Evolutionary conservation across 1,284 basidiomycete species (phyloP).

Genomic region (Cryptococcus sp.): DNA sequence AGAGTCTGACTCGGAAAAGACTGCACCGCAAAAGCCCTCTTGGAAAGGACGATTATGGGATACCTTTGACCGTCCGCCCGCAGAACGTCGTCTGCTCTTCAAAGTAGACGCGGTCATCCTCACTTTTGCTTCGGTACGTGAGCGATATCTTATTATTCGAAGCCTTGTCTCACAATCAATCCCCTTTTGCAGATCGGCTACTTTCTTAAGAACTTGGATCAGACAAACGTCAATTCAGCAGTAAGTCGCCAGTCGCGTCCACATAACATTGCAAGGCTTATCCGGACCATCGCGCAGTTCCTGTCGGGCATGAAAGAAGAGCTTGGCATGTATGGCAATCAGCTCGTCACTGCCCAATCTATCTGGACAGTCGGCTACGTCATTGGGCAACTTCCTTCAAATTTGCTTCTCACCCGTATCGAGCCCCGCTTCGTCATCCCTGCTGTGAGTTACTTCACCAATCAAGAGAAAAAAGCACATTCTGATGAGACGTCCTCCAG

Average conservation of each 20-base stretch:
- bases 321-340: slow-evolving; percentile 33
- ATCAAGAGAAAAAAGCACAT: background rate
- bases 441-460: slow-evolving; percentile 13
- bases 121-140: slow-evolving; percentile 38
- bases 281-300: slow-evolving; percentile 5
- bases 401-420: slow-evolving; percentile 42
- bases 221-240: slow-evolving; percentile 41
- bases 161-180: background rate
- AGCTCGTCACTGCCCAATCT: slow-evolving; percentile 40
- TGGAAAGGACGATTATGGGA: slow-evolving; percentile 43
- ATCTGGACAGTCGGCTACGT: slow-evolving; percentile 47
- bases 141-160: background rate
- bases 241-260: slow-evolving; percentile 10
- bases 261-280: background rate
- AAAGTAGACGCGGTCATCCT: slow-evolving; percentile 47
- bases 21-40: slow-evolving; percentile 1
- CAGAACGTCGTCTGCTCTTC: slow-evolving; percentile 41
- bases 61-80: slow-evolving; percentile 35
- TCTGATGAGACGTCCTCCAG: slow-evolving; percentile 7
- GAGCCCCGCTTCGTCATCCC: slow-evolving; percentile 41
- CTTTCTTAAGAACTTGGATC: slow-evolving; percentile 42
- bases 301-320: slow-evolving; percentile 71
- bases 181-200: slow-evolving; percentile 41
- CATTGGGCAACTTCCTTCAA: slow-evolving; percentile 43
- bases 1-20: background rate